These are phyloP conservation scores for Ceratocystis eucalypticola DNA, from an alignment of 2,329 filamentous ascomycete genomes.

Conservation along the genomic window DNA sequence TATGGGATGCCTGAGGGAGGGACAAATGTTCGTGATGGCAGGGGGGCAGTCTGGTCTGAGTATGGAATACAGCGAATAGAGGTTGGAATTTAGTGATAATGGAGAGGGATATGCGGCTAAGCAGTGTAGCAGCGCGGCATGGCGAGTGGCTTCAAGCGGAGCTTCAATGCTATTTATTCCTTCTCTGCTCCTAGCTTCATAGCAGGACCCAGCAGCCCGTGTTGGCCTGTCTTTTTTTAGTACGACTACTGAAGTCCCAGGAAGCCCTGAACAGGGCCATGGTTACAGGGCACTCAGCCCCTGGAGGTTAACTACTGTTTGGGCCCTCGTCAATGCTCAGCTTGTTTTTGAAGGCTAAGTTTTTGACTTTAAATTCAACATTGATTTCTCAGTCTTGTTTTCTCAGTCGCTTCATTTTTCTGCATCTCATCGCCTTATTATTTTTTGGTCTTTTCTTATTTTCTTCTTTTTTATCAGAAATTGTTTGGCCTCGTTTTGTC, in stretches of 20 bases:
- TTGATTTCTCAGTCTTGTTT: too few species aligned
- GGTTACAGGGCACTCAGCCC: background rate
- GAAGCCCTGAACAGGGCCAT: background rate
- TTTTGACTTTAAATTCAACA: too few species aligned
- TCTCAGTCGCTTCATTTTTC: background rate
- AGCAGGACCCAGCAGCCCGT: background rate
- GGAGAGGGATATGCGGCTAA: background rate
- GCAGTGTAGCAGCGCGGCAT: background rate
- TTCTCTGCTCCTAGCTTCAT: background rate
- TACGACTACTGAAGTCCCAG: background rate
- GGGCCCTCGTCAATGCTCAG: background rate
- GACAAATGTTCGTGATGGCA: background rate
- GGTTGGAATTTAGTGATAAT: background rate
- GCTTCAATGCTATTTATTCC: background rate
- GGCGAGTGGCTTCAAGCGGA: background rate
- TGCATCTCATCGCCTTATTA: background rate
- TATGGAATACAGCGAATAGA: background rate
- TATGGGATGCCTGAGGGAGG: background rate
- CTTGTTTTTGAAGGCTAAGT: background rate
- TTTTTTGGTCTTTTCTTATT: background rate
- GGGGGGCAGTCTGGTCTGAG: background rate
- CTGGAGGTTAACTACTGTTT: background rate
- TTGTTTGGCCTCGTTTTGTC: background rate
- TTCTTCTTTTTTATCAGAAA: background rate
- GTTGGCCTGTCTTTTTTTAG: conserved; percentile 4